Percentiles rank a stretch among this genome's conserved stretches.
Evolutionary conservation across 2,329 filamentous ascomycete species (phyloP).

Genomic region (Fusarium multiceps): DNA sequence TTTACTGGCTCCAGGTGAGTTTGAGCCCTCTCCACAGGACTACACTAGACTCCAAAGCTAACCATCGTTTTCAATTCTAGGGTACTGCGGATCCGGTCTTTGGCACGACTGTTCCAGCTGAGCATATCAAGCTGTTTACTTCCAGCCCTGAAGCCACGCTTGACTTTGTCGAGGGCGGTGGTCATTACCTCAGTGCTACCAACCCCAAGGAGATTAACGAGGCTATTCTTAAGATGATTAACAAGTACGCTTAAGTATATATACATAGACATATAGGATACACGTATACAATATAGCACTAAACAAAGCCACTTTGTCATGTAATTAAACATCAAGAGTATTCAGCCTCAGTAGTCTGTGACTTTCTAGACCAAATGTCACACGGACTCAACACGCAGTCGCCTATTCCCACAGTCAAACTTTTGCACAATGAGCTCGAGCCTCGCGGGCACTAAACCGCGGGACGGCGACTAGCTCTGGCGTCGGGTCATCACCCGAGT

Average conservation of each 20-base stretch:
- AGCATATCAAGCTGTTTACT: constrained; percentile 64
- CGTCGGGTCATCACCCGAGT: background rate
- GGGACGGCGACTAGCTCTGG: background rate
- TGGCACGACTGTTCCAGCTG: constrained; percentile 52
- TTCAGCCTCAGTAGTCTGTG: background rate
- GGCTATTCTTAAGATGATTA: constrained; percentile 58
- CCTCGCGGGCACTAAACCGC: constrained; percentile 7
- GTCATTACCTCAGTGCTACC: constrained; percentile 63
- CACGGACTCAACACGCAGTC: background rate
- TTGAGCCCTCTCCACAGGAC: background rate
- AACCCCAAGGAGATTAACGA: constrained; percentile 59
- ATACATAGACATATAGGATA: background rate
- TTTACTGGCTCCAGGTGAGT: constrained; percentile 64
- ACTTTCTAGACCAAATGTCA: background rate
- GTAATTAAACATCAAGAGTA: background rate
- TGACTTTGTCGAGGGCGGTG: constrained; percentile 56
- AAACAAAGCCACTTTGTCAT: background rate
- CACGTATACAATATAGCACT: background rate
- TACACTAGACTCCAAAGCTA: background rate
- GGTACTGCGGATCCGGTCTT: constrained; percentile 60
- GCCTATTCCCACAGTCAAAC: background rate
- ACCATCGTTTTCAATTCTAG: constrained; percentile 45
- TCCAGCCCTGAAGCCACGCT: constrained; percentile 58
- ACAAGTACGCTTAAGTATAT: constrained; percentile 50
- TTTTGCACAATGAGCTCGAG: background rate